Conservation (phyloP, 306 rosid species). For the Myrica gale region DNA sequence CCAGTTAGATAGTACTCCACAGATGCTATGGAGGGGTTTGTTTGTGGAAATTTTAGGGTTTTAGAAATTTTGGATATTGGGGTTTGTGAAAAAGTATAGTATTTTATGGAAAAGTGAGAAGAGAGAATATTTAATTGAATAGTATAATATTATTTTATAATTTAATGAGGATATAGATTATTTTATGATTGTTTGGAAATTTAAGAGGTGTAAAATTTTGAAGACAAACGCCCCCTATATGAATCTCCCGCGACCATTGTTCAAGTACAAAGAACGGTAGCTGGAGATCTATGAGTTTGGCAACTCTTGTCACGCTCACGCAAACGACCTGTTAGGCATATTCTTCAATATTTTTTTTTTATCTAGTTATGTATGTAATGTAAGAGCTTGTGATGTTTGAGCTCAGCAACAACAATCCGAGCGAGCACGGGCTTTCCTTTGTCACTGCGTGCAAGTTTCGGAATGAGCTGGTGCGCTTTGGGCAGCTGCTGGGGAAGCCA, state of each 20-base stretch:
- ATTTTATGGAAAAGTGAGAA: no score
- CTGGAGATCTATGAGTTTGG: neutral
- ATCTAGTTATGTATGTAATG: no score
- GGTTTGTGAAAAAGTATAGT: no score
- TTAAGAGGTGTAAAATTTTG: no score
- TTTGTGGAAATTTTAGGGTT: no score
- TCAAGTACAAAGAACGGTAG: constrained; percentile 4
- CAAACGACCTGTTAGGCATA: neutral
- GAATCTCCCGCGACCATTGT: neutral
- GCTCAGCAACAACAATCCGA: neutral
- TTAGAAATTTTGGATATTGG: no score
- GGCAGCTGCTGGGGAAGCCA: constrained; percentile 33
- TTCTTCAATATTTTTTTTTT: neutral
- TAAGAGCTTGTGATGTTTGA: neutral
- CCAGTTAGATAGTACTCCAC: neutral
- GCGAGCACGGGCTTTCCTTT: neutral
- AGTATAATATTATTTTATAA: no score
- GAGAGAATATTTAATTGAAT: no score
- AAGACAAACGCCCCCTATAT: no score
- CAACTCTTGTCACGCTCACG: neutral
- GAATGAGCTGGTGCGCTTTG: constrained; percentile 30
- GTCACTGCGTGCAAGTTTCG: neutral
- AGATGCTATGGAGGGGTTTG: no score
- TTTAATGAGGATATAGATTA: no score
- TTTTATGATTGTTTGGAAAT: no score